A percentile compares a stretch with the other conserved stretches of the same genome.
phyloP scores from a whole-genome alignment of 2,329 filamentous ascomycete genomes.

The Gremmenia infestans region DNA sequence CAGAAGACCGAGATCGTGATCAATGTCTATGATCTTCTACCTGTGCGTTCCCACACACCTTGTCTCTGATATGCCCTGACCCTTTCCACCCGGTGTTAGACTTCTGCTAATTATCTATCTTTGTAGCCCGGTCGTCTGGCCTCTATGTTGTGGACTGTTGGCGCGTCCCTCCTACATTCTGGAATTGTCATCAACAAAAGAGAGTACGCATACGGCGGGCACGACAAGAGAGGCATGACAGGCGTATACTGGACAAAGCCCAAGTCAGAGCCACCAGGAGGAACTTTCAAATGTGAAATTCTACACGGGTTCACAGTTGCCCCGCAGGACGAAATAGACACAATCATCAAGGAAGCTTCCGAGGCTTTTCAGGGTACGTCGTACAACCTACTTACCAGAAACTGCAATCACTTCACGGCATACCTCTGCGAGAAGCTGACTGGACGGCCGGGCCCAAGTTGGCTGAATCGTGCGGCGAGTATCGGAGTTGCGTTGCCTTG shows the following conservation, averaged over 20 bases:
- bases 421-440: constrained; percentile 71
- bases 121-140: constrained; percentile 65
- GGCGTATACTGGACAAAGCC: constrained; percentile 83
- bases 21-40: constrained; percentile 73
- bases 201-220: constrained; percentile 83
- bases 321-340: constrained; percentile 63
- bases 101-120: constrained; percentile 5
- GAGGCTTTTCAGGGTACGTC: constrained; percentile 68
- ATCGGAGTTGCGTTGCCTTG: constrained; percentile 78
- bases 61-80: not conserved
- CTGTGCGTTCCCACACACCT: constrained; percentile 42
- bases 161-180: constrained; percentile 73
- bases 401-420: constrained; percentile 86
- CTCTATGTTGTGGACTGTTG: constrained; percentile 72
- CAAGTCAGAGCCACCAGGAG: constrained; percentile 66
- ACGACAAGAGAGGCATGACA: constrained; percentile 63
- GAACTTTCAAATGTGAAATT: constrained; percentile 69
- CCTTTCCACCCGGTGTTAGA: not conserved
- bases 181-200: constrained; percentile 74
- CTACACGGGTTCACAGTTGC: constrained; percentile 75
- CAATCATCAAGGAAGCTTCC: constrained; percentile 62
- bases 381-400: constrained; percentile 78
- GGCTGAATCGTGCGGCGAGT: constrained; percentile 79
- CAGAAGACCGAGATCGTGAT: constrained; percentile 71
- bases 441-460: constrained; percentile 62